Base-by-base conservation (phyloP, 495 filamentous ascomycete species). In the Neurospora intermedia region DNA sequence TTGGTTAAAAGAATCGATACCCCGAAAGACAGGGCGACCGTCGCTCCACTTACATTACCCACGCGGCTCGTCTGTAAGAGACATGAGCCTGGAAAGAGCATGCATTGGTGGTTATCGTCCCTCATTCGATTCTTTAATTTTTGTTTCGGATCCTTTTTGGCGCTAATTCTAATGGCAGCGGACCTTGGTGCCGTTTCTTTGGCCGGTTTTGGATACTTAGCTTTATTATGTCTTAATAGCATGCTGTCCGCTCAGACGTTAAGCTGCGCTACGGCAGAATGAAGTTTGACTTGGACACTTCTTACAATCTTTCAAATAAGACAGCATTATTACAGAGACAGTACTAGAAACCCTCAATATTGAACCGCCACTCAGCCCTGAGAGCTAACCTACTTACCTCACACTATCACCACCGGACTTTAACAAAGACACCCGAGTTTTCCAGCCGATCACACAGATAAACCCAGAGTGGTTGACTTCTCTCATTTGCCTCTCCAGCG, bases 1-100 rank as follows among this genome's bases (percentile, higher is more conserved):
- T 66, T 66, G 27, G 54, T 35, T 35, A 66, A 66, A 9, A 18
- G 54, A 66, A 18, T 66, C 54, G 54, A 72, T 75, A 75, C 74
- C 74, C 72, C 71, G 15, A 70, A 27, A 69, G 42, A 69, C 48
- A 27, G 23, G 15, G 48, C 20, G 48, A 31, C 2, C 42, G 54
- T 31, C 46, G 23, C 46, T 54, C 15, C 48, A 54, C 46, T 54
- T 54, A 23, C 27, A 59, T 5, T 59, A 59, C 23, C 27, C 27
- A 66, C 27, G 18, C 54, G 54, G 23, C 15, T 35, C 54, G 54
- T 35, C 15, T 35, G 9, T 2, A 35, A 43, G 1, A 27, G 40
- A 42, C 18, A 39, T 9, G 11, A 42, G 39, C 9, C 6, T 40
- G 70, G 9, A n/a, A 40, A 20, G 6, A 31, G 27, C 42, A 20